These are phyloP conservation scores for Pochonia chlamydosporia DNA, from an alignment of 2,329 filamentous ascomycete genomes.

Conservation along the genomic window DNA sequence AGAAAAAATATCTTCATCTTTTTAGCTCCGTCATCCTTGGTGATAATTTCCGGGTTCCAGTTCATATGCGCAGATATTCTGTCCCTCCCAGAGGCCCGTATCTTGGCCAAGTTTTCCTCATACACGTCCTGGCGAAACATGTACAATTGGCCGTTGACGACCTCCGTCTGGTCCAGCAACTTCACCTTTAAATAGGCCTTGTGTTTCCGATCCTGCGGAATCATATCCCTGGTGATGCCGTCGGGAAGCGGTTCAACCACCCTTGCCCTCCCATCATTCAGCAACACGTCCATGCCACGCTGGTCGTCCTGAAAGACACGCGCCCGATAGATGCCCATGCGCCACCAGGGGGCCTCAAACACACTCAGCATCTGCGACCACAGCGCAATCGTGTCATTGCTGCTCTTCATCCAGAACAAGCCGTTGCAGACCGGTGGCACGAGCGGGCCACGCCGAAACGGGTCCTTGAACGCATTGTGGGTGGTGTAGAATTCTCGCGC, in stretches of 20 bases:
- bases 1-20: constrained; percentile 1
- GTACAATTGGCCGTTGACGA: constrained; percentile 2
- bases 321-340: not conserved
- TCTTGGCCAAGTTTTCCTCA: not conserved
- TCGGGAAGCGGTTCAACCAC: not conserved
- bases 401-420: constrained; percentile 5
- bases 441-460: not conserved
- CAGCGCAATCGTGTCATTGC: not conserved
- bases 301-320: constrained; percentile 1
- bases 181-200: not conserved
- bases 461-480: constrained; percentile 1
- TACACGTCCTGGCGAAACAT: constrained; percentile 1
- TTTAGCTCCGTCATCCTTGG: constrained; percentile 1
- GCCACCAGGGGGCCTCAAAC: not conserved
- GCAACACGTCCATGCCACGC: constrained; percentile 5
- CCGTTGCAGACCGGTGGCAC: constrained; percentile 4
- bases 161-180: constrained; percentile 2
- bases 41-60: not conserved
- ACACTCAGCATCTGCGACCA: constrained; percentile 1
- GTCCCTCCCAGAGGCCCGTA: not conserved
- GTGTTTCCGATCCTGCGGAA: not conserved
- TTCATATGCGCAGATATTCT: constrained; percentile 2
- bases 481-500: constrained; percentile 3
- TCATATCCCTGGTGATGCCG: constrained; percentile 2
- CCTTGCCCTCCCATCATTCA: constrained; percentile 1